Percentiles rank a stretch among this genome's conserved stretches.
phyloP scores from a whole-genome alignment of 192 early-diverging fungal species.

The Funneliformis mosseae region DNA sequence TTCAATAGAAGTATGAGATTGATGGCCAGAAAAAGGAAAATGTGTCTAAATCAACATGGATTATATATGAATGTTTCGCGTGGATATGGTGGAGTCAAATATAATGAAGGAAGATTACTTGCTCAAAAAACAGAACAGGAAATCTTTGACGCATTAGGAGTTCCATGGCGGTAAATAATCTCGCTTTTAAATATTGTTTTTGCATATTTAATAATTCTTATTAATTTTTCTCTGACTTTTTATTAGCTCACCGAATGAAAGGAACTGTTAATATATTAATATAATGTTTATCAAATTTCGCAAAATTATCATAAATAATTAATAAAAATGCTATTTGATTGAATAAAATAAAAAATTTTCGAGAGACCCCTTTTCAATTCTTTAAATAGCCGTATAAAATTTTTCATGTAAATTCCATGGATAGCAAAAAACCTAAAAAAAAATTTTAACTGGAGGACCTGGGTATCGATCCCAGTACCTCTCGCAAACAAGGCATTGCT shows the following conservation, averaged over 20 bases:
- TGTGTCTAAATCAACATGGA: slow-evolving; percentile 26
- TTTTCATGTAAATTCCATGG: too few species aligned
- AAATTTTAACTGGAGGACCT: background rate
- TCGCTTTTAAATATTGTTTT: background rate
- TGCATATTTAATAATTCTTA: background rate
- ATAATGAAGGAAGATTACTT: slow-evolving; percentile 14
- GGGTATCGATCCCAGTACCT: background rate
- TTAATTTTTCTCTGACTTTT: background rate
- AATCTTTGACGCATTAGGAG: slow-evolving; percentile 34
- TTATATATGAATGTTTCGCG: slow-evolving; percentile 13
- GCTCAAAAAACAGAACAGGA: slow-evolving; percentile 32
- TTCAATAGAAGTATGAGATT: slow-evolving; percentile 28
- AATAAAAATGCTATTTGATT: too few species aligned
- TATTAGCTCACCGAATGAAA: background rate
- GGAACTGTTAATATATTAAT: background rate
- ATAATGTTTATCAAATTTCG: background rate
- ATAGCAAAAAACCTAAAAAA: too few species aligned
- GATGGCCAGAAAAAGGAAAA: slow-evolving; percentile 20
- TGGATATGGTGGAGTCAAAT: background rate
- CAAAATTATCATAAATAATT: too few species aligned
- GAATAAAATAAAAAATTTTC: too few species aligned
- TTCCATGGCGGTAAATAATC: slow-evolving; percentile 34
- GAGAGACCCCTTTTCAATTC: too few species aligned
- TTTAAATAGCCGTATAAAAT: too few species aligned
- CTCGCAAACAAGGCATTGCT: background rate